Conservation (phyloP, 1,139 yeast genomes). For the Blastobotrys malaysiensis region DNA sequence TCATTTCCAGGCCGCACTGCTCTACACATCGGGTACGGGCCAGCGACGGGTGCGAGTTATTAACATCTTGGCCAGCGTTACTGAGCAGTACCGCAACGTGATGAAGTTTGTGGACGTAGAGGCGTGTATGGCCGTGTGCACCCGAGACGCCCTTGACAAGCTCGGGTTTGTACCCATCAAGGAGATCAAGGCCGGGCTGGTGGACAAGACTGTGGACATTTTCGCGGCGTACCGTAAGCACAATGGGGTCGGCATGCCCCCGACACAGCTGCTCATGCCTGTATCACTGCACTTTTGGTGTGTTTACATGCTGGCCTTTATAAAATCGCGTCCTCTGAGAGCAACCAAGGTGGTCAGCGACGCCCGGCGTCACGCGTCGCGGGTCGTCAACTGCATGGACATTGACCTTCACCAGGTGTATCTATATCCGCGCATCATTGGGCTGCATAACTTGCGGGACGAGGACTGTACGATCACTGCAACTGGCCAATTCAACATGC, state of each 20-base stretch:
- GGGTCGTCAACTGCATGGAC: constrained; percentile 51
- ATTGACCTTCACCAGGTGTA: constrained; percentile 56
- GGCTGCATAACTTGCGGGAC: constrained; percentile 60
- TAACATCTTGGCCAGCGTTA: constrained; percentile 75
- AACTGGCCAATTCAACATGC: constrained; percentile 39
- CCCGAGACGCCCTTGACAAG: constrained; percentile 63
- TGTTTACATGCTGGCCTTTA: constrained; percentile 59
- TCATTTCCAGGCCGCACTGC: constrained; percentile 85
- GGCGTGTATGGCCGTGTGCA: constrained; percentile 63
- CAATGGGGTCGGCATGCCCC: constrained; percentile 43
- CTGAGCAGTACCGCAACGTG: constrained; percentile 66
- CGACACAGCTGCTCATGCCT: constrained; percentile 74
- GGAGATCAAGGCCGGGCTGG: constrained; percentile 59
- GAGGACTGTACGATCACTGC: constrained; percentile 39
- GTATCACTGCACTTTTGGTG: constrained; percentile 72
- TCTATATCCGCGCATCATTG: constrained; percentile 77
- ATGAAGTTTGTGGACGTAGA: constrained; percentile 85
- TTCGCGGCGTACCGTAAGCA: constrained; percentile 66
- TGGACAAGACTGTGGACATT: constrained; percentile 61
- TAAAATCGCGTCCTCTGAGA: constrained; percentile 62
- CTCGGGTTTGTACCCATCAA: constrained; percentile 51
- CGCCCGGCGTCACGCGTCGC: constrained; percentile 53
- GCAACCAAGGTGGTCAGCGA: constrained; percentile 33
- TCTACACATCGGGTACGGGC: constrained; percentile 77
- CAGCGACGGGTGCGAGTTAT: constrained; percentile 77